Evolutionary conservation across 1,284 basidiomycete species (phyloP).

Genomic region (Irpex sp.): DNA sequence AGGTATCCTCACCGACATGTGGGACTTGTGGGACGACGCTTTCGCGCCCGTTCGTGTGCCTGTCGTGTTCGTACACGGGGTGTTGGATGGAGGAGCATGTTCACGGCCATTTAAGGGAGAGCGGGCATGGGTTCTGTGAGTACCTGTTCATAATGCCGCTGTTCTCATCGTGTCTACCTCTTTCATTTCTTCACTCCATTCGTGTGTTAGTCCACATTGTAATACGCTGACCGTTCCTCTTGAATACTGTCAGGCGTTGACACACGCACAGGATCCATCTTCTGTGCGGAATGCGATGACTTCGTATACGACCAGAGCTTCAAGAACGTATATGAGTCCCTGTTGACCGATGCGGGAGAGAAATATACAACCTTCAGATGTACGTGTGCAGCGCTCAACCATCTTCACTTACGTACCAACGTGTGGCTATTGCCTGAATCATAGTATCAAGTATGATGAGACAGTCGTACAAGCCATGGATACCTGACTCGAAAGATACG

Average conservation of each 20-base stretch:
- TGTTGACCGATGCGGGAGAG: constrained; percentile 47
- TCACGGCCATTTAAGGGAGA: constrained; percentile 49
- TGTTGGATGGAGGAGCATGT: constrained; percentile 67
- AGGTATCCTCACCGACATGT: constrained; percentile 56
- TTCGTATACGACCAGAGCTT: constrained; percentile 49
- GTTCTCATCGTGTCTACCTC: background rate
- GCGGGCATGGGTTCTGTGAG: constrained; percentile 69
- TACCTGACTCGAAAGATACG: constrained; percentile 34
- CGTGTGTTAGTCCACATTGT: background rate
- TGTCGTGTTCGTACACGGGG: constrained; percentile 73
- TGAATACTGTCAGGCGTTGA: constrained; percentile 44
- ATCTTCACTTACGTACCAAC: background rate
- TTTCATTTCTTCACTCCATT: background rate
- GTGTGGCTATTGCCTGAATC: background rate
- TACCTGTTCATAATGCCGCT: constrained; percentile 11
- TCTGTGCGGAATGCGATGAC: constrained; percentile 57
- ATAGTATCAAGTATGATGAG: constrained; percentile 37
- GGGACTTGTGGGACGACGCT: constrained; percentile 56
- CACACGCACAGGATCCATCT: constrained; percentile 53
- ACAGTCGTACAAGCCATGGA: constrained; percentile 45
- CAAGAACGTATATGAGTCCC: constrained; percentile 34
- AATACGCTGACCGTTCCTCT: background rate
- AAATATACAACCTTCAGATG: background rate
- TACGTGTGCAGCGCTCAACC: background rate
- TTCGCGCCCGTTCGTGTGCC: constrained; percentile 73